Evolutionary conservation across 2,329 filamentous ascomycete genomes (phyloP).

Genomic region (Paraphoma sp.): DNA sequence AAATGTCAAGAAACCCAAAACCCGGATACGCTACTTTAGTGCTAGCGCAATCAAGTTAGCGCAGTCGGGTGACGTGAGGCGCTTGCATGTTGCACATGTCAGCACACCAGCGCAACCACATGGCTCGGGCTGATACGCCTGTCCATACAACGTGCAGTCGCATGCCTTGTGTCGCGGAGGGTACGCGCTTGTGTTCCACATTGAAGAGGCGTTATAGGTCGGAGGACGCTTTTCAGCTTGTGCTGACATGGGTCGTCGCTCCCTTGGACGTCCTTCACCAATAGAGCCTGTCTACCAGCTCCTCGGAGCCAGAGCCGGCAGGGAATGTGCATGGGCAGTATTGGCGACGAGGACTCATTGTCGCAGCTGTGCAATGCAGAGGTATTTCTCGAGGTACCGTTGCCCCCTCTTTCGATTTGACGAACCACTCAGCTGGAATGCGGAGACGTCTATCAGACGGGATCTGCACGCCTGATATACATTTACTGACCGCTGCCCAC

Average conservation of each 20-base stretch:
- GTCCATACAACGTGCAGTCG: slow-evolving; percentile 1
- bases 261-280: neutral
- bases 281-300: neutral
- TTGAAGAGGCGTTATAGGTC: neutral
- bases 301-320: neutral
- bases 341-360: slow-evolving; percentile 1
- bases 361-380: neutral
- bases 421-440: slow-evolving; percentile 8
- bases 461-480: neutral
- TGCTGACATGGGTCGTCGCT: neutral
- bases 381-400: neutral
- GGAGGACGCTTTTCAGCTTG: neutral
- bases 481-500: neutral
- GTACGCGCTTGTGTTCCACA: neutral
- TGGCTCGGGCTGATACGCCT: slow-evolving; percentile 22
- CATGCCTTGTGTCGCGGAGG: neutral
- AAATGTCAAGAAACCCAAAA: slow-evolving; percentile 9
- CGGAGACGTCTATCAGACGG: slow-evolving; percentile 1
- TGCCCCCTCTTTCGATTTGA: neutral
- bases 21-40: slow-evolving; percentile 14
- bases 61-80: slow-evolving; percentile 14
- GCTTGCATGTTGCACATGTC: neutral
- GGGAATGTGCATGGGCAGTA: neutral
- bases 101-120: slow-evolving; percentile 20
- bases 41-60: neutral